Evolutionary conservation across 2,329 filamentous ascomycete species (phyloP).

Genomic region (Alternaria sp.): DNA sequence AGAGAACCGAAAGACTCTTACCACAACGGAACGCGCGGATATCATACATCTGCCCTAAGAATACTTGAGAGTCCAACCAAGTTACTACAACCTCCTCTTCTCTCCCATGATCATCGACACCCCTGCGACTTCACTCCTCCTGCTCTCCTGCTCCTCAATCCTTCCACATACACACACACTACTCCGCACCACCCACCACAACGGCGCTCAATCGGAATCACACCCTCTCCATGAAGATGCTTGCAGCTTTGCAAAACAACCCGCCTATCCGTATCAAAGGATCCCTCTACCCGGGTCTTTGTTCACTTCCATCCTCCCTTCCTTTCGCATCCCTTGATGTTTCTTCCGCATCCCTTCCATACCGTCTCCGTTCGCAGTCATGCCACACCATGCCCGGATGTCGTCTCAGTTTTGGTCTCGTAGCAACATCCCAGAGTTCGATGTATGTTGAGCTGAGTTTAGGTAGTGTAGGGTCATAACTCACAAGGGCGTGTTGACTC

Average conservation of each 20-base stretch:
- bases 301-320: background rate
- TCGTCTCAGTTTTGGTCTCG: too few species aligned
- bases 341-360: background rate
- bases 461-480: background rate
- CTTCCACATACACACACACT: background rate
- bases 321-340: background rate
- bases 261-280: background rate
- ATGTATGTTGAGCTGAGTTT: background rate
- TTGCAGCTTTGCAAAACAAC: background rate
- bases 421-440: background rate
- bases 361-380: background rate
- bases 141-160: background rate
- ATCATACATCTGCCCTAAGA: background rate
- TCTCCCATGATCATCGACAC: background rate
- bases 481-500: background rate
- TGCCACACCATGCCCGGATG: background rate
- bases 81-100: background rate
- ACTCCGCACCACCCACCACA: background rate
- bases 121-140: background rate
- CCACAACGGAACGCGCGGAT: background rate
- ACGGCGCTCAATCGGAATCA: background rate
- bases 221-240: background rate
- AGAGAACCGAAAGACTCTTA: background rate
- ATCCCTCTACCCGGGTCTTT: background rate
- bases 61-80: fast-evolving